phyloP scores from a whole-genome alignment of 2,329 filamentous ascomycete genomes.

The Elsinoe necatrix region DNA sequence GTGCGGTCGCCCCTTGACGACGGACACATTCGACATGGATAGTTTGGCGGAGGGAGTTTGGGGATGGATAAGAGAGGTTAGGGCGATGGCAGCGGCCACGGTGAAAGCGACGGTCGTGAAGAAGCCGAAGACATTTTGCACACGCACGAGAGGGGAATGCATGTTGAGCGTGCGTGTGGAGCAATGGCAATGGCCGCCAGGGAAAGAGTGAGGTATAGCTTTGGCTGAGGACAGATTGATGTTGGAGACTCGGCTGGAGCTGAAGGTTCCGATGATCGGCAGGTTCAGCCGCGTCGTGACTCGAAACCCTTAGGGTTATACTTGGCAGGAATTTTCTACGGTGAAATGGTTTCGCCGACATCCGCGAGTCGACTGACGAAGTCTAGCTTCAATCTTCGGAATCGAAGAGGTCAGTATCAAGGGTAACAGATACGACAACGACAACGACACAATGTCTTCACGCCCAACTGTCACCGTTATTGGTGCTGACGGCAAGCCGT shows the following conservation, averaged over 20 bases:
- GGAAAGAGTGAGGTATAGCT: neutral
- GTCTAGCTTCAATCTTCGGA: constrained; percentile 7
- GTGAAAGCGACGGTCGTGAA: constrained; percentile 89
- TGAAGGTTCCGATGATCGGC: neutral
- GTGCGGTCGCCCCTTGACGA: constrained; percentile 89
- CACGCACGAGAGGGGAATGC: constrained; percentile 77
- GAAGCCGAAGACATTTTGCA: constrained; percentile 93
- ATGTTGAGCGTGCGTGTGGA: constrained; percentile 46
- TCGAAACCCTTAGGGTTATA: neutral
- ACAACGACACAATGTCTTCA: constrained; percentile 65
- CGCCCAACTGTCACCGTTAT: constrained; percentile 97
- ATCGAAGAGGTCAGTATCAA: constrained; percentile 5
- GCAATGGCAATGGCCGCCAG: constrained; percentile 7
- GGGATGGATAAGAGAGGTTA: constrained; percentile 64
- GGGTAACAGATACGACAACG: constrained; percentile 15
- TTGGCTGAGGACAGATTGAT: constrained; percentile 13
- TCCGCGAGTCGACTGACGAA: neutral
- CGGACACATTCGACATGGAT: constrained; percentile 67
- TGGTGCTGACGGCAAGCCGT: constrained; percentile 88
- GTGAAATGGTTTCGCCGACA: constrained; percentile 7
- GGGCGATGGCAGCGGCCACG: constrained; percentile 69
- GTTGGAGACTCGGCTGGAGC: constrained; percentile 8
- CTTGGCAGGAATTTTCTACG: neutral
- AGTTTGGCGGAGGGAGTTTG: constrained; percentile 60
- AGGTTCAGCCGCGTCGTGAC: neutral